A percentile compares a stretch with the other conserved stretches of the same genome.
Evolutionary conservation across 345 rosid genomes (phyloP).

Genomic region (Corymbia maculata): DNA sequence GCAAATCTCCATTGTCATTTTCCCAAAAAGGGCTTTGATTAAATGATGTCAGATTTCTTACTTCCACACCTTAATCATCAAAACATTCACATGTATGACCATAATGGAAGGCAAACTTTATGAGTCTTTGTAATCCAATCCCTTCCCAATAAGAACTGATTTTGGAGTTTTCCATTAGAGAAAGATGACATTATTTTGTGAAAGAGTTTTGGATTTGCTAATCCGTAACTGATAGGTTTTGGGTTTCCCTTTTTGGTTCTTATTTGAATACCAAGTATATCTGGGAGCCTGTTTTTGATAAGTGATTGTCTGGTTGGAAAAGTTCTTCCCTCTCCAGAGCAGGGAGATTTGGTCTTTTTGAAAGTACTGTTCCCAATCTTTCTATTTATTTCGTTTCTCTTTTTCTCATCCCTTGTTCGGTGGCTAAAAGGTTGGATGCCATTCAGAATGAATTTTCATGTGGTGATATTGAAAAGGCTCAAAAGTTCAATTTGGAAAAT

Average conservation of each 20-base stretch:
- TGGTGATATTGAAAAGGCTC: background rate
- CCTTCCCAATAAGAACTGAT: background rate
- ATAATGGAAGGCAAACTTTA: background rate
- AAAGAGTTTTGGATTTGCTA: background rate
- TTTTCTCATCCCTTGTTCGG: background rate
- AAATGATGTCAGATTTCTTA: background rate
- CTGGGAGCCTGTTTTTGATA: background rate
- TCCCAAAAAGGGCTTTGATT: background rate
- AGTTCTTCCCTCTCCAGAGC: background rate
- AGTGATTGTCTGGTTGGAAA: background rate
- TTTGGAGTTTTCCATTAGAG: background rate
- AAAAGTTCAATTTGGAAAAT: background rate
- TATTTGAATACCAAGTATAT: background rate
- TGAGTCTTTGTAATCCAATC: background rate
- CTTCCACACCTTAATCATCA: background rate
- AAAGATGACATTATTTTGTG: background rate
- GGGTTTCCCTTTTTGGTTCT: background rate
- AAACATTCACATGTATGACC: background rate
- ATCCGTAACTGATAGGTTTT: background rate
- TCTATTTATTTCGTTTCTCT: background rate
- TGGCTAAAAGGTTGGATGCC: background rate
- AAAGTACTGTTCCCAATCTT: background rate
- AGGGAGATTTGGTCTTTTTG: background rate
- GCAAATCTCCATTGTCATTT: background rate
- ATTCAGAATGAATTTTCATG: background rate